phyloP scores from a whole-genome alignment of 176 grass and related monocot genomes.

The Juncus effusus region DNA sequence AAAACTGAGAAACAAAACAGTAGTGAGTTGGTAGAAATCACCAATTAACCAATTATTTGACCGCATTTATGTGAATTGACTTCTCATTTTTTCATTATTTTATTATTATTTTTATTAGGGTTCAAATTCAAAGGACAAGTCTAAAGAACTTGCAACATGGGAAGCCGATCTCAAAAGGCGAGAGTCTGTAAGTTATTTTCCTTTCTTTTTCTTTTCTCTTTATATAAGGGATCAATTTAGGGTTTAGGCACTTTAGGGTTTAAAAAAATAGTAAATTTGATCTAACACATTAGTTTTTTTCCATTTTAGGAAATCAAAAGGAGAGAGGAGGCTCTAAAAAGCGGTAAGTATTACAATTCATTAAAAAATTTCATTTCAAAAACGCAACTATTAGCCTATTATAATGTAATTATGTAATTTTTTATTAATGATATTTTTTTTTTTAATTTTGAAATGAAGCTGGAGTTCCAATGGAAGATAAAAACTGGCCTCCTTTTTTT shows the following conservation, averaged over 20 bases:
- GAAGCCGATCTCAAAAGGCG: slow-evolving; percentile 70
- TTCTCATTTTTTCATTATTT: slow-evolving; percentile 5
- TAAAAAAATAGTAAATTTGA: not conserved
- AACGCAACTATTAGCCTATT: not conserved
- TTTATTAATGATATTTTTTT: not conserved
- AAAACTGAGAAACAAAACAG: not conserved
- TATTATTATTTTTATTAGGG: slow-evolving; percentile 25
- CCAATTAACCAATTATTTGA: not conserved
- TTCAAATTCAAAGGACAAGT: slow-evolving; percentile 61
- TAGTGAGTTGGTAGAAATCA: not conserved
- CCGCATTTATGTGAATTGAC: not conserved
- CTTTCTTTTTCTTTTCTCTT: not conserved
- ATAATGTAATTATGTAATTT: not conserved
- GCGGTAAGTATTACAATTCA: slow-evolving; percentile 29
- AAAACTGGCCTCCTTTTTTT: slow-evolving; percentile 88
- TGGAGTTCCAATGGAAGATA: slow-evolving; percentile 66
- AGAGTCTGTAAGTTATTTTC: slow-evolving; percentile 44
- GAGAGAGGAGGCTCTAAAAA: slow-evolving; percentile 64
- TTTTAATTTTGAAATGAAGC: slow-evolving; percentile 24
- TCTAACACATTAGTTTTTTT: slow-evolving; percentile 9
- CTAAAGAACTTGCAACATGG: slow-evolving; percentile 62
- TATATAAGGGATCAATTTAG: not conserved
- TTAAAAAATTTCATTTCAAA: not conserved
- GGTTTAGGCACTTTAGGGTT: slow-evolving; percentile 6
- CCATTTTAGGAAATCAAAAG: slow-evolving; percentile 66